Evolutionary conservation across 805 yeast species (phyloP).

Genomic region (Dipodascus albidus): DNA sequence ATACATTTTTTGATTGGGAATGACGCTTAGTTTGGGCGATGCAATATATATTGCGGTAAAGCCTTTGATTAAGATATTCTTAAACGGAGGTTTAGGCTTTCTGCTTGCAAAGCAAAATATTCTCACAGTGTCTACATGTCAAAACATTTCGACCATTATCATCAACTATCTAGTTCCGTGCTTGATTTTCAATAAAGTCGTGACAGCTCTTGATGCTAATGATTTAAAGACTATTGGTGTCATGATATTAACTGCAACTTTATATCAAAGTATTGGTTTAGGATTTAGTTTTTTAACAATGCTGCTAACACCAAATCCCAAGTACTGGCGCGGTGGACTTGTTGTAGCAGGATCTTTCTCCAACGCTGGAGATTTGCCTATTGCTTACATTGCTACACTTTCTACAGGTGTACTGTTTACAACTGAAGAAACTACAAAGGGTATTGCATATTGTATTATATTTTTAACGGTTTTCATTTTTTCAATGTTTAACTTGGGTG

Average conservation of each 20-base stretch:
- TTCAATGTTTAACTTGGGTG: conserved; percentile 64
- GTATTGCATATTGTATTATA: conserved; percentile 75
- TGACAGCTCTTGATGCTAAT: conserved; percentile 48
- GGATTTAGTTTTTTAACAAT: conserved; percentile 30
- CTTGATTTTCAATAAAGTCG: conserved; percentile 63
- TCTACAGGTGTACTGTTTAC: conserved; percentile 50
- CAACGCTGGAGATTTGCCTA: conserved; percentile 73
- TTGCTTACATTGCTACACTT: conserved; percentile 60
- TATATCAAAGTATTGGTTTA: conserved; percentile 37
- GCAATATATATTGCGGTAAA: conserved; percentile 70
- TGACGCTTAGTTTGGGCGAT: conserved; percentile 30
- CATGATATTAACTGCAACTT: conserved; percentile 36
- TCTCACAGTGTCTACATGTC: conserved; percentile 52
- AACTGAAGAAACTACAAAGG: conserved; percentile 49
- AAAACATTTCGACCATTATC: conserved; percentile 58
- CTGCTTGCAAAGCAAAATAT: conserved; percentile 46
- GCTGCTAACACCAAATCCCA: conserved; percentile 48
- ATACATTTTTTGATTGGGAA: not conserved
- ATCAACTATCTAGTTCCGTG: conserved; percentile 65
- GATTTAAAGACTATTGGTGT: conserved; percentile 67
- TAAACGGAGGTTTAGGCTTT: conserved; percentile 58
- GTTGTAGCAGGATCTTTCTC: conserved; percentile 64
- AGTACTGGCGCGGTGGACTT: conserved; percentile 66
- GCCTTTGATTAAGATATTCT: conserved; percentile 76
- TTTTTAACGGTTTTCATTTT: conserved; percentile 59